phyloP scores from a whole-genome alignment of 176 grass and related monocot species.

The Musa beccarii region DNA sequence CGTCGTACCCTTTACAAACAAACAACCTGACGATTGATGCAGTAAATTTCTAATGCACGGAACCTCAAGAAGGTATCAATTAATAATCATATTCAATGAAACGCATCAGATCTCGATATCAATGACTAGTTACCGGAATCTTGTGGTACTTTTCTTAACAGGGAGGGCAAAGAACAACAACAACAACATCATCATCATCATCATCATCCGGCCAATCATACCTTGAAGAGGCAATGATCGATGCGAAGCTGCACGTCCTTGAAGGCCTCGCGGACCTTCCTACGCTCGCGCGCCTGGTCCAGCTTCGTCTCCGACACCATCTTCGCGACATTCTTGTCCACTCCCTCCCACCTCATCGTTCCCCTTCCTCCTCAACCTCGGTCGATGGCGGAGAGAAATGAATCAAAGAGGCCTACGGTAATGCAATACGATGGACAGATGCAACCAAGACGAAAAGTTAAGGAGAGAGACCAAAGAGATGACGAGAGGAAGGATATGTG shows the following conservation, averaged over 20 bases:
- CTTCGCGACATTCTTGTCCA: slow-evolving; percentile 60
- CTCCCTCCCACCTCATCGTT: slow-evolving; percentile 17
- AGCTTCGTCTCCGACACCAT: slow-evolving; percentile 48
- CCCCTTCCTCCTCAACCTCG: no score
- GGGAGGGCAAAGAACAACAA: background rate
- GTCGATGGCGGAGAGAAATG: no score
- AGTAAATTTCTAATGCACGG: background rate
- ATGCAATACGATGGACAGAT: no score
- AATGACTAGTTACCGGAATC: background rate
- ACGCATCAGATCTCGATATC: background rate
- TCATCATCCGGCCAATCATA: background rate
- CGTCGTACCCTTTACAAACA: no score
- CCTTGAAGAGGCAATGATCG: slow-evolving; percentile 91
- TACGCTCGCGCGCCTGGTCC: slow-evolving; percentile 62
- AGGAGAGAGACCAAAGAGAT: background rate
- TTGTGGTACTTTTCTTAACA: background rate
- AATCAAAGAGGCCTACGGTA: no score
- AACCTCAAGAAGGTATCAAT: background rate
- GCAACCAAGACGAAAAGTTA: background rate
- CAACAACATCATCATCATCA: background rate
- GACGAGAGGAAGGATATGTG: background rate
- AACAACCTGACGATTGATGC: background rate
- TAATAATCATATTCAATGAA: background rate
- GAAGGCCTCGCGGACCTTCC: slow-evolving; percentile 69
- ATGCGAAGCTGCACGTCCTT: slow-evolving; percentile 72